Base-by-base conservation (phyloP, 2,329 filamentous ascomycete genomes). In the Pseudogymnoascus sp. region DNA sequence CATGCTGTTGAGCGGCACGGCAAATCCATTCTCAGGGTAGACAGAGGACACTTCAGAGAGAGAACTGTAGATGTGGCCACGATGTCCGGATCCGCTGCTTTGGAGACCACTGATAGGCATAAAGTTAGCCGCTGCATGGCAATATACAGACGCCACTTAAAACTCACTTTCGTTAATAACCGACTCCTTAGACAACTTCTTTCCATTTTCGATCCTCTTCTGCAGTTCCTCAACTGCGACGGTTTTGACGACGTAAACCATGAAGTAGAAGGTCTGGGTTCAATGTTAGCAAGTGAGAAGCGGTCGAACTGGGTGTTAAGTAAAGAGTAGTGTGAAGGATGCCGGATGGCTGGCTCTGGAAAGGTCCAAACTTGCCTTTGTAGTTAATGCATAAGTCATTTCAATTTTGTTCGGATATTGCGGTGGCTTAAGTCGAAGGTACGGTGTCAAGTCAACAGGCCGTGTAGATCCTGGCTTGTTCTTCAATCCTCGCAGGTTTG, bases 381-480 rank as follows among this genome's bases (percentile, higher is more conserved):
- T 82, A 12, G 94, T 97, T 66, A 97, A 78, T 53, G 94, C 94
- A 75, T 97, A 99, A 39, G 91, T 96, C 73, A 99, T 87, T 62
- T 89, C 84, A 63, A 99, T 77, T 58, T 79, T 85, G 71, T 97
- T 97, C 60, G 77, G 77, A 70, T 93, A 95, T 43, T 80, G 80
- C 15, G 79, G 70, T 9, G 85, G 82, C 65, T 83, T 86, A 30
- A 90, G 82, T 15, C 87, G 84, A 50, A 97, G 78, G 63, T 84
- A 81, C 65, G 82, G 78, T 6, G 94, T 99, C 64, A 99, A 88
- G 74, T 99, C 94, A 53, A 90, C 91, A 6, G 94, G 94, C 69
- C 91, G 86, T 39, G 94, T 99, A 47, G 94, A 95, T 20, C 94
- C 94, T 6, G 93, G 90, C 73, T 94, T 96, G 73, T 96, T 97